Evolutionary conservation across 23 red algal genomes (phyloP), one percentile per base, ranked within the genome.

Genomic region (Gracilaria gracilis): DNA sequence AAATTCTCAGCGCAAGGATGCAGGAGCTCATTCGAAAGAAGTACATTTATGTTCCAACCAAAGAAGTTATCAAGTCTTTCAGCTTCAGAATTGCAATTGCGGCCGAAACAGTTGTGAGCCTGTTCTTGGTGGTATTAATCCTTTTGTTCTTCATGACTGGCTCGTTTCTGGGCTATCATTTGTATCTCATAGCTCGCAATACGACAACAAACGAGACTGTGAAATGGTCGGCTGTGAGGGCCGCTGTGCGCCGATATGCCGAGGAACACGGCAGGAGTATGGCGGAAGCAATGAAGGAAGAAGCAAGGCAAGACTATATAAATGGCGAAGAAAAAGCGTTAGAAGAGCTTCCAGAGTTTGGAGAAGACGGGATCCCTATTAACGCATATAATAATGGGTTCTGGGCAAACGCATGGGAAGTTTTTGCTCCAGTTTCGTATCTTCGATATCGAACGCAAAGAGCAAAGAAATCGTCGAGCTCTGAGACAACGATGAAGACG

Each of bases 301-400:
- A 91, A 23, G 88, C 88, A 34, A 42, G 44, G 32, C 57, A 61
- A 35, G 71, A 80, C 14, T 50, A 23, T 15, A 47, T 29, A 53
- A 46, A 57, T 4, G 88, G 62, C 16, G 21, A 34, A 13, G n/a
- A 29, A 54, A 38, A 79, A 9, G 85, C 85, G 16, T 32, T 89
- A 19, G 61, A 80, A 17, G 23, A 37, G 21, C 57, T 91, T 38
- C 88, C 88, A 37, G 47, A 59, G 9, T 91, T 91, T 83, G 65
- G 73, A 49, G 64, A 67, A 38, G 70, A 83, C 15, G 88, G 77
- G 0, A 23, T 91, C 2, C 88, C 88, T 6, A 21, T 67, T 40
- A 94, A 94, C 57, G 24, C 85, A 16, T 87, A 94, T 51, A 54
- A 94, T 82, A 33, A 69, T 42, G 91, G 82, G 25, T 12, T 80